A percentile compares a stretch with the other conserved stretches of the same genome.
These are phyloP conservation scores for Coniophora puteana DNA, from an alignment of 1,284 basidiomycete genomes.

Conservation along the genomic window DNA sequence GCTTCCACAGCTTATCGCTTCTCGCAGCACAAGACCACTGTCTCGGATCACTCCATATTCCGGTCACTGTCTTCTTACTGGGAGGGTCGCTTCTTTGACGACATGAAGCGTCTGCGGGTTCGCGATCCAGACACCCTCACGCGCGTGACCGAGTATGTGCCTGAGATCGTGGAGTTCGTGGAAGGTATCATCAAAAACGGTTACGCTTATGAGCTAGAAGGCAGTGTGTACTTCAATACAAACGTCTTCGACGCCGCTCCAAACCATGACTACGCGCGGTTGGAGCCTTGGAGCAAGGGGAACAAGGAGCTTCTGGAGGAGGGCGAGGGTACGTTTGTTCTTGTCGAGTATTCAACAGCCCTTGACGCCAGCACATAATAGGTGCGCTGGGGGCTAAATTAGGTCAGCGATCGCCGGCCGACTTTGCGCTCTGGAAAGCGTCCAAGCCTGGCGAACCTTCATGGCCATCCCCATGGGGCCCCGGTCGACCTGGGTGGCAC, in stretches of 20 bases:
- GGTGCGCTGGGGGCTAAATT: conserved; percentile 62
- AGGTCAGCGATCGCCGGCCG: conserved; percentile 66
- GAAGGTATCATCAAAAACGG: conserved; percentile 86
- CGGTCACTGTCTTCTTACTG: conserved; percentile 84
- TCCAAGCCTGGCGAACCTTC: conserved; percentile 97
- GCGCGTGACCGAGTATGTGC: conserved; percentile 95
- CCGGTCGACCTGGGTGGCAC: conserved; percentile 98
- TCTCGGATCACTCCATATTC: conserved; percentile 87
- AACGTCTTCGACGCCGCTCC: conserved; percentile 77
- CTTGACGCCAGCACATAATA: conserved; percentile 16
- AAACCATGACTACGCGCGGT: conserved; percentile 85
- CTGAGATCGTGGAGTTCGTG: conserved; percentile 91
- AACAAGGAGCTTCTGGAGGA: conserved; percentile 90
- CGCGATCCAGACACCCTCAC: conserved; percentile 90
- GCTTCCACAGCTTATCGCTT: conserved; percentile 12
- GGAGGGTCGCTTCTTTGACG: conserved; percentile 89
- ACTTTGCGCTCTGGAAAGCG: conserved; percentile 99
- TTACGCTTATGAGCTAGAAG: conserved; percentile 86
- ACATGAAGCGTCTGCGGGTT: conserved; percentile 88
- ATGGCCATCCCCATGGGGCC: conserved; percentile 96
- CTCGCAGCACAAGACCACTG: conserved; percentile 68
- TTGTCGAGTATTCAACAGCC: conserved; percentile 2
- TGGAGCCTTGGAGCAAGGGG: conserved; percentile 94
- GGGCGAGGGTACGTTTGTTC: conserved; percentile 70
- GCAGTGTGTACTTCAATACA: conserved; percentile 96